Percentiles rank a stretch among this genome's conserved stretches.
Conservation (phyloP, 2,329 filamentous ascomycete genomes). For the Penicillium carneum region DNA sequence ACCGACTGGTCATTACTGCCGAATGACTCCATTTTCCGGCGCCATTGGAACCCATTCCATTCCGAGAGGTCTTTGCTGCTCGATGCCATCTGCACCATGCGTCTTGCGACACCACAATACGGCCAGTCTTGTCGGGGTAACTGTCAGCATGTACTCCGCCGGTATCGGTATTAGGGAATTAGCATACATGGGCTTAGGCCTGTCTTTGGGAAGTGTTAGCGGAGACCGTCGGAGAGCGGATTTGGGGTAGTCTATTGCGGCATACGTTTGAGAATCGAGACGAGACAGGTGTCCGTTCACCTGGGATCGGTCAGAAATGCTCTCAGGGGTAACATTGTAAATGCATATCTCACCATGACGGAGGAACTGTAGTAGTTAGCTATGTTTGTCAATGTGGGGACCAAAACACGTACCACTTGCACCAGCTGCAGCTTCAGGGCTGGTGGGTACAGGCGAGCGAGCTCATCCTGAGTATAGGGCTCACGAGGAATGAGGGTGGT, state of each 20-base stretch:
- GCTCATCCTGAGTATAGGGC: constrained; percentile 81
- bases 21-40: constrained; percentile 83
- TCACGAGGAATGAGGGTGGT: constrained; percentile 75
- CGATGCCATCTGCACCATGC: constrained; percentile 70
- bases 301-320: constrained; percentile 43
- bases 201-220: constrained; percentile 47
- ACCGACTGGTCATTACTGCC: constrained; percentile 72
- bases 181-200: constrained; percentile 58
- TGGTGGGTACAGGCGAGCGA: constrained; percentile 79
- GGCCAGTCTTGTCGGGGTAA: constrained; percentile 72
- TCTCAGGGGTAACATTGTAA: not conserved
- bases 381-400: not conserved
- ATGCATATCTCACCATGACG: constrained; percentile 69
- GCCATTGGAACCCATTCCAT: constrained; percentile 68
- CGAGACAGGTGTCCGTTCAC: constrained; percentile 81
- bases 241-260: constrained; percentile 8
- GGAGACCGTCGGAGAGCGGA: constrained; percentile 13
- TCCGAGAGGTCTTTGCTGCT: constrained; percentile 59
- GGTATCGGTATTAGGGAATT: constrained; percentile 6
- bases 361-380: constrained; percentile 60
- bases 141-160: constrained; percentile 29
- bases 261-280: constrained; percentile 81
- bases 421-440: constrained; percentile 84
- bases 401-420: constrained; percentile 68
- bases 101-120: constrained; percentile 80